Base-by-base conservation (phyloP, 1,284 basidiomycete genomes). In the Sphaerobolus stellatus region DNA sequence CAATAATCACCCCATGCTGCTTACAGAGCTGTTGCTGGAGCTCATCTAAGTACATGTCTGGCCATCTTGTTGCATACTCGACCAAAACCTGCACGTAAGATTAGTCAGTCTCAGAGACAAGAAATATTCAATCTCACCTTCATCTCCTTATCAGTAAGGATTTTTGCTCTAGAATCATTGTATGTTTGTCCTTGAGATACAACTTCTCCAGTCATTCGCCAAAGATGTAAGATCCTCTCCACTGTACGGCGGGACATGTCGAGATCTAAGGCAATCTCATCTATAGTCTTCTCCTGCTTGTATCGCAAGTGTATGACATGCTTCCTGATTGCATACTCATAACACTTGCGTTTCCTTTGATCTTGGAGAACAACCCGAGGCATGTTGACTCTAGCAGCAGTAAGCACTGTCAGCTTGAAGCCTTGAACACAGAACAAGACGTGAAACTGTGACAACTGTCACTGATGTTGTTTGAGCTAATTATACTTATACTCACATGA, bases 41-140 rank as follows among this genome's bases (percentile, higher is more conserved):
- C 25, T 50, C 49, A 27, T 50, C 49, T n/a, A 50, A 36, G 47
- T 13, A 34, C 13, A 31, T 5, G 20, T 29, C 27, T 13, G 47
- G 28, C n/a, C n/a, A n/a, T n/a, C n/a, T n/a, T n/a, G n/a, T n/a
- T n/a, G n/a, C n/a, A n/a, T n/a, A n/a, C n/a, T n/a, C n/a, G n/a
- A n/a, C n/a, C n/a, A n/a, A n/a, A n/a, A n/a, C n/a, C n/a, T n/a
- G n/a, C n/a, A n/a, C n/a, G n/a, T n/a, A n/a, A n/a, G n/a, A n/a
- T n/a, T n/a, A n/a, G n/a, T n/a, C n/a, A n/a, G n/a, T n/a, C n/a
- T n/a, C n/a, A n/a, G n/a, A n/a, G n/a, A n/a, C n/a, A n/a, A n/a
- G n/a, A n/a, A n/a, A n/a, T n/a, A n/a, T n/a, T n/a, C n/a, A 38
- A 38, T 24, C 11, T 43, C 41, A 43, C 11, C 20, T 43, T 27